Evolutionary conservation across 768 basidiomycete genomes (phyloP), one percentile per base, ranked within the genome.

Genomic region (Tylopilus plumbeoviolaceoides): DNA sequence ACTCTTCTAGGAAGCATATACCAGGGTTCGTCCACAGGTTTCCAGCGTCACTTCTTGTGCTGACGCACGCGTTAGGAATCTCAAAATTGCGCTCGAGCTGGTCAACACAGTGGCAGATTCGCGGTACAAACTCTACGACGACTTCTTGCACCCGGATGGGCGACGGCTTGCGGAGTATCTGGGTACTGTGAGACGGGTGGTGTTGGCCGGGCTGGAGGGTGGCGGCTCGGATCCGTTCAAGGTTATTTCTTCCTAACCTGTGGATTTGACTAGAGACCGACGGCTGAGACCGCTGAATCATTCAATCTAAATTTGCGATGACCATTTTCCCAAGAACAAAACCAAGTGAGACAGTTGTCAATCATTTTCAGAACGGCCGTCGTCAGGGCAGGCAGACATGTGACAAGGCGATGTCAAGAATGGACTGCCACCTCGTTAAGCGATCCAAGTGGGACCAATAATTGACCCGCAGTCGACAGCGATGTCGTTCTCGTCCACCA

Each of bases 31-130:
- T 75, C 27, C 27, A n/a, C 38, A 15, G 39, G 42, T 41, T n/a
- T 1, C 10, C 31, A 11, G 17, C 17, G 39, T 27, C 41, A 18
- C 43, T 18, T 21, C 23, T 42, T 4, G 25, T 35, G 35, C 54
- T 58, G 50, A 64, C 21, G 18, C 10, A 18, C 14, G 2, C 4
- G 42, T 23, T 55, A 95, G 93, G 49, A 88, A 91, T 68, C 73
- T 95, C 27, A 84, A 87, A 59, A 79, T 79, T 9, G 84, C 87
- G 0, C 70, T 98, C 54, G 75, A 86, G 42, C 76, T 98, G 5
- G 83, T 83, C n/a, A 92, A 89, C 59, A 74, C 89, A 30, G 85
- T 98, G 7, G 93, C 92, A 0, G 91, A 94, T 66, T 91, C 91
- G 54, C 80, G 89, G 41, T 89, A 90, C 70, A 82, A 82, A 59